phyloP scores from a whole-genome alignment of 192 early-diverging fungal species.

The Backusella morwellensis region DNA sequence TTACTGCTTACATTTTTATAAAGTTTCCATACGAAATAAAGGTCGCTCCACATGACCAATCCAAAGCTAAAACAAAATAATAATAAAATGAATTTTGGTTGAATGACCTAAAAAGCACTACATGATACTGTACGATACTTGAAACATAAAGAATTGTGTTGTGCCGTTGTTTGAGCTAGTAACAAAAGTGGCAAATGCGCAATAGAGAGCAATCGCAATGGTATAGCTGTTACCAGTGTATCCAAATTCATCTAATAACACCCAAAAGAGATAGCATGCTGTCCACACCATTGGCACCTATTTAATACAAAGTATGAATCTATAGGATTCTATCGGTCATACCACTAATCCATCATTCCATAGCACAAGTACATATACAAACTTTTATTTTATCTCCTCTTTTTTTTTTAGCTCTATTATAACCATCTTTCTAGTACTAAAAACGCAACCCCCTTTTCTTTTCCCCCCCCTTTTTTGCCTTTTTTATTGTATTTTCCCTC shows the following conservation, averaged over 20 bases:
- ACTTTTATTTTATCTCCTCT: neutral
- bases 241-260: slow-evolving; percentile 21
- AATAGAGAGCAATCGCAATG: slow-evolving; percentile 17
- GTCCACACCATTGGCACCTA: slow-evolving; percentile 36
- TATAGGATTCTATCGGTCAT: neutral
- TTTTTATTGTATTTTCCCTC: neutral
- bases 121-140: slow-evolving; percentile 23
- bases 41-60: slow-evolving; percentile 32
- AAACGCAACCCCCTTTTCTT: neutral
- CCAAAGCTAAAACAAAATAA: slow-evolving; percentile 16
- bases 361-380: neutral
- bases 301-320: neutral
- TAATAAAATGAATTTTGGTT: neutral
- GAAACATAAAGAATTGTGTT: slow-evolving; percentile 30
- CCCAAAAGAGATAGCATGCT: slow-evolving; percentile 34
- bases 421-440: neutral
- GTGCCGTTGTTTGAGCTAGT: slow-evolving; percentile 24
- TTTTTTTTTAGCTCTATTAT: neutral
- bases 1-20: slow-evolving; percentile 10
- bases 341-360: neutral
- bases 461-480: neutral
- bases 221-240: neutral
- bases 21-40: slow-evolving; percentile 32
- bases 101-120: neutral
- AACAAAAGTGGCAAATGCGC: slow-evolving; percentile 26